Percentiles rank a stretch among this genome's conserved stretches.
phyloP scores from a whole-genome alignment of 2,329 filamentous ascomycete species.

The Chaetothyriales sp. region DNA sequence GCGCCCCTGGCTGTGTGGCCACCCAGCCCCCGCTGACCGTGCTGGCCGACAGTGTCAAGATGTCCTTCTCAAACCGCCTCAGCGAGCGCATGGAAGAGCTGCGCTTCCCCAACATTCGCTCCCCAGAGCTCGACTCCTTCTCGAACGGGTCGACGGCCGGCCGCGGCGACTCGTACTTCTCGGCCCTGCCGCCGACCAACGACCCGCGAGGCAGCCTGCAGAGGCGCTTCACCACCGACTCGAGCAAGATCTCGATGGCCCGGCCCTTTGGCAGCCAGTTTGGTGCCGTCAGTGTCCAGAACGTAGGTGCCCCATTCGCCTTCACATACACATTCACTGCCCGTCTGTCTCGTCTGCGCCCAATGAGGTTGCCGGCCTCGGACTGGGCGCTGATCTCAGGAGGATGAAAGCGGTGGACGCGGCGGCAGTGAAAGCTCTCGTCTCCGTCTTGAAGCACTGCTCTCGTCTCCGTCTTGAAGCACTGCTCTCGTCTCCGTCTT shows the following conservation, averaged over 20 bases:
- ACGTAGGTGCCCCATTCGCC: constrained; percentile 10
- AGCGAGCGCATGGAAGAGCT: constrained; percentile 63
- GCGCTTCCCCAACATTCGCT: constrained; percentile 64
- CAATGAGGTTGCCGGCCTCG: too few relatives aligned
- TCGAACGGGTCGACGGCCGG: not conserved
- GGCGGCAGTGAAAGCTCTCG: not conserved
- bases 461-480: too few relatives aligned
- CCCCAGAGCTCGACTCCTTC: constrained; percentile 60
- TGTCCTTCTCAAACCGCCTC: constrained; percentile 52
- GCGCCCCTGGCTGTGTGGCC: not conserved
- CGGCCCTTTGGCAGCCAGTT: constrained; percentile 19
- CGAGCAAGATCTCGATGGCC: constrained; percentile 57
- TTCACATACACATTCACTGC: not conserved
- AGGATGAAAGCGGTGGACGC: not conserved
- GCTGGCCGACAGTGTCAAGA: constrained; percentile 20
- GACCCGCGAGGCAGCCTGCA: constrained; percentile 68
- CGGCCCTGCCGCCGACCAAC: constrained; percentile 59
- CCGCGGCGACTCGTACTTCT: constrained; percentile 33
- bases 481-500: not conserved
- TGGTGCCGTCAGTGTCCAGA: constrained; percentile 18
- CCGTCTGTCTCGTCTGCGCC: not conserved
- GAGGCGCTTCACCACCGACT: constrained; percentile 87
- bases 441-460: not conserved
- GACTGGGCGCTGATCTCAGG: not conserved
- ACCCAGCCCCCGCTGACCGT: not conserved